phyloP scores from a whole-genome alignment of 179 eudicot genomes.

The Spergularia azorica region DNA sequence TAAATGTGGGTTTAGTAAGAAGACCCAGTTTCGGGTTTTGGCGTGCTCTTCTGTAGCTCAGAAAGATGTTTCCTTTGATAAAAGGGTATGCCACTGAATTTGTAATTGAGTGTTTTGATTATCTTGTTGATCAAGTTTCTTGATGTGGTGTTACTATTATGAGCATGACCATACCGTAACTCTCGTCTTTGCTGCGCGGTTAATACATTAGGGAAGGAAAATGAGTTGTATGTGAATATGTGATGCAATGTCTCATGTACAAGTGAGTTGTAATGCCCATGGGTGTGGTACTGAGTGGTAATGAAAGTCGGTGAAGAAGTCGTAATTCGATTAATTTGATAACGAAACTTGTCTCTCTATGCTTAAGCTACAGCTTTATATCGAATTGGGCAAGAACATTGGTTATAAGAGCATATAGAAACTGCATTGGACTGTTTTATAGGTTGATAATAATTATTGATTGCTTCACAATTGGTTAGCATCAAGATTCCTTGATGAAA shows the following conservation, averaged over 20 bases:
- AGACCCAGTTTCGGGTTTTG: constrained; percentile 28
- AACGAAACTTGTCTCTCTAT: background rate
- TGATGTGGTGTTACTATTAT: background rate
- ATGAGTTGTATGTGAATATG: background rate
- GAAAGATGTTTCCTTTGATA: constrained; percentile 19
- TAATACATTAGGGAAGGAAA: background rate
- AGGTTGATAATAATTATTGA: background rate
- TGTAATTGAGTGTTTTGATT: background rate
- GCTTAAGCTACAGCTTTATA: background rate
- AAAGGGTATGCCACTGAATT: constrained; percentile 24
- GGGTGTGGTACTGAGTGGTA: background rate
- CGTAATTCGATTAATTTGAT: background rate
- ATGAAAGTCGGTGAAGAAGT: background rate
- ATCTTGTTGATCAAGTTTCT: background rate
- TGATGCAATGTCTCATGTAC: too few species aligned
- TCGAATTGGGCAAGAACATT: background rate
- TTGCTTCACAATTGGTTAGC: background rate
- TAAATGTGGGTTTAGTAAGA: constrained; percentile 20
- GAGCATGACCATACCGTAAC: background rate
- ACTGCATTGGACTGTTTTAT: background rate
- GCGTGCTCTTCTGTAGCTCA: constrained; percentile 27
- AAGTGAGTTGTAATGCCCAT: too few species aligned
- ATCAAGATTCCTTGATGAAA: background rate
- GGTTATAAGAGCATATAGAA: background rate
- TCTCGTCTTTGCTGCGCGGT: background rate